Base-by-base conservation (phyloP, 805 yeast genomes). In the Nematodospora valgi region DNA sequence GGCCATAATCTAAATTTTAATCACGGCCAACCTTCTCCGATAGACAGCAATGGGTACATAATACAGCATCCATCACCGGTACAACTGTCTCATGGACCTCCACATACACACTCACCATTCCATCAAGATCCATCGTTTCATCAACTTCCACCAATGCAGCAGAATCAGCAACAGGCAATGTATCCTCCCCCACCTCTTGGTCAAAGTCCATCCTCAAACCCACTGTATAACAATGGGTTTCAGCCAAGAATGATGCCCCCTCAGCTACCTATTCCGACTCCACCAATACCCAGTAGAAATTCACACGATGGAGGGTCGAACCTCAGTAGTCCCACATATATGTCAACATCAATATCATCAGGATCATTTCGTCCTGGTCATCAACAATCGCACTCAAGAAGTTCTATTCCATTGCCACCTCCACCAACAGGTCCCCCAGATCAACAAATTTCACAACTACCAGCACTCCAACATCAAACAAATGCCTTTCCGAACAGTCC, bases 71-170 rank as follows among this genome's bases (percentile, higher is more conserved):
- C 32, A 6, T 19, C 23, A 26, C 41, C 34, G 9, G 9, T 15
- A 4, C 21, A 32, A 19, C 36, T 24, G 6, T 14, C 5, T 12
- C 33, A 21, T 8, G 16, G 30, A 19, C 27, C 38, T 11, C 34
- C 26, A 7, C 31, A 31, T 13, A 28, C 40, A 20, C 32, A 30
- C 23, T 38, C 27, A 13, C 22, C 10, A 11, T 37, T 35, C 8
- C 40, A 21, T 20, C 40, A 23, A 10, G 12, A n/a, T 6, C 12
- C 16, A 16, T 28, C 13, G 14, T 23, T n/a, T 12, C 31, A 24
- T 2, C 30, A 16, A 14, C 31, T 21, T 12, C 33, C 32, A 22
- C 22, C 19, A 3, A 24, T 20, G 20, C 31, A 7, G 9, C 39
- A 18, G 6, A 27, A 19, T 17, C 34, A 19, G 11, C 35, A 11